Percentiles rank a stretch among this genome's conserved stretches.
phyloP scores from a whole-genome alignment of 148 eudicot species.

The Vaccinium darrowii region DNA sequence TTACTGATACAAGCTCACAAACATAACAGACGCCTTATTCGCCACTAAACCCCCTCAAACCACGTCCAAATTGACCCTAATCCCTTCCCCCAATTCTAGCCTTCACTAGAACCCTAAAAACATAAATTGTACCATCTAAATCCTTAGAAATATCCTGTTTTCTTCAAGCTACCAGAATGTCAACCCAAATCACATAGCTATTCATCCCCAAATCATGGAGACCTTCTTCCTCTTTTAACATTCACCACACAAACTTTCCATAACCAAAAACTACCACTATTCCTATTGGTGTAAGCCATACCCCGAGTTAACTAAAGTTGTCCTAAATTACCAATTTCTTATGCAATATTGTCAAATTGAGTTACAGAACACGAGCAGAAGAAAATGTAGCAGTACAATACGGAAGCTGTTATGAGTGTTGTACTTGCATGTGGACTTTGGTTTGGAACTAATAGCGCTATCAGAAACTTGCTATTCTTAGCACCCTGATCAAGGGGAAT shows the following conservation, averaged over 20 bases:
- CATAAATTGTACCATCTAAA: background rate
- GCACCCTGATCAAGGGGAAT: background rate
- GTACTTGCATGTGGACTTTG: background rate
- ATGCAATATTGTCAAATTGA: background rate
- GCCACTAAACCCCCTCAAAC: background rate
- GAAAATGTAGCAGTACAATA: background rate
- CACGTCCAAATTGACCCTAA: background rate
- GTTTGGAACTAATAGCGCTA: background rate
- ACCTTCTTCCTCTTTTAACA: background rate
- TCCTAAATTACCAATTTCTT: background rate
- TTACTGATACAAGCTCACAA: background rate
- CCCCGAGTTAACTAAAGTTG: background rate
- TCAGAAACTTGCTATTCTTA: background rate
- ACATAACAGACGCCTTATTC: background rate
- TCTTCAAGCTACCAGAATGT: background rate
- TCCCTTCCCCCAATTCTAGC: background rate
- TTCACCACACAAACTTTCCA: slow-evolving; percentile 1
- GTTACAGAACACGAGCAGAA: background rate
- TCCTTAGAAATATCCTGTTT: background rate
- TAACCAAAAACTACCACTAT: background rate
- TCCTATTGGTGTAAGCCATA: background rate
- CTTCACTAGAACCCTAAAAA: background rate
- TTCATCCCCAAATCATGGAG: background rate
- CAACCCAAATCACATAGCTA: background rate
- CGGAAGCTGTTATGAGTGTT: background rate